Evolutionary conservation across 164 flowering plant genomes (phyloP).

Genomic region (Protea cynaroides): DNA sequence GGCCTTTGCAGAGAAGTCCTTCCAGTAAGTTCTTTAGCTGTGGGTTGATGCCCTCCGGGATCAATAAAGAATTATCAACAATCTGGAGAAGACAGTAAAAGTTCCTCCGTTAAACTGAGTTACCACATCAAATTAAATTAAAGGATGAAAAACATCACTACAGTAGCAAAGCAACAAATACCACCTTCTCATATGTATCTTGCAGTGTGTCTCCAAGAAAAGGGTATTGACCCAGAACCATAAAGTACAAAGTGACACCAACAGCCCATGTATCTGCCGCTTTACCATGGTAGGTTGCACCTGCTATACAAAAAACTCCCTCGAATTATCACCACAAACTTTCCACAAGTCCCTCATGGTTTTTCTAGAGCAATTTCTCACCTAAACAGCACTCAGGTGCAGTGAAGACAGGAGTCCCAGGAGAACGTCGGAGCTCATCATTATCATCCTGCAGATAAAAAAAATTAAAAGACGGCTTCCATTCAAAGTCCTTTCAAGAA

Average conservation of each 20-base stretch:
- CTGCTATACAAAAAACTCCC: constrained; percentile 28
- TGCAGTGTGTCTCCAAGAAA: constrained; percentile 88
- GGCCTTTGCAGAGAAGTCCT: constrained; percentile 90
- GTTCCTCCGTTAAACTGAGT: too few species aligned
- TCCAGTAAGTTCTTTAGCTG: constrained; percentile 54
- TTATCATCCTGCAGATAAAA: constrained; percentile 57
- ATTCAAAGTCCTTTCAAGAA: background rate
- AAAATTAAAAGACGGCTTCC: background rate
- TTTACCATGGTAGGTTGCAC: constrained; percentile 78
- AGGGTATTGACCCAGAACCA: constrained; percentile 77
- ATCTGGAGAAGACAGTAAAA: constrained; percentile 39
- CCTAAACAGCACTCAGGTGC: constrained; percentile 90
- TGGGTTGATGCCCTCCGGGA: constrained; percentile 54
- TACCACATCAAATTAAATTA: background rate
- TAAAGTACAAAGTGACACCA: constrained; percentile 82
- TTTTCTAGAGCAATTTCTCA: background rate
- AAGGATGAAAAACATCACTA: background rate
- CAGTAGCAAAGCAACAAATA: background rate
- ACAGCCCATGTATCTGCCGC: constrained; percentile 97
- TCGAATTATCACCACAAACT: background rate
- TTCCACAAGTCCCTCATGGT: background rate
- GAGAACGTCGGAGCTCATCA: constrained; percentile 84
- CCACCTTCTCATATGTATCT: constrained; percentile 94
- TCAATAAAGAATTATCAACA: constrained; percentile 51
- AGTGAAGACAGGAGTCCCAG: constrained; percentile 46